These are phyloP conservation scores for Silene noctiflora DNA, from an alignment of 179 eudicot species.

Conservation along the genomic window DNA sequence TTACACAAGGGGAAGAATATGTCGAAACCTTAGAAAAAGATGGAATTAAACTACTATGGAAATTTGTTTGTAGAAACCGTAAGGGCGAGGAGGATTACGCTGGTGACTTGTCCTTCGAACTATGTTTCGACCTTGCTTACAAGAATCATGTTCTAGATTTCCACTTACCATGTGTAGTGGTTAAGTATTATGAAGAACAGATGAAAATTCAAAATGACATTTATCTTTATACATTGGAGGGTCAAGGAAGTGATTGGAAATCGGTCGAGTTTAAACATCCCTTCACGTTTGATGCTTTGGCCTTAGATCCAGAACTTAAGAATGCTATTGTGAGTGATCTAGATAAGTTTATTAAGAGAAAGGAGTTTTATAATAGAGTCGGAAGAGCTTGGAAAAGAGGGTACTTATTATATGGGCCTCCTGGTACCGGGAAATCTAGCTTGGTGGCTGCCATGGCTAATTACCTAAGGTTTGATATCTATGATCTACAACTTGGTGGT, in stretches of 20 bases:
- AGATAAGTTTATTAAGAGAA: conserved; percentile 29
- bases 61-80: background rate
- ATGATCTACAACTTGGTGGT: conserved; percentile 36
- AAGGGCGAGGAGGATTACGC: background rate
- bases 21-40: background rate
- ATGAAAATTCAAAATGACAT: conserved; percentile 16
- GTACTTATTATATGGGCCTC: conserved; percentile 39
- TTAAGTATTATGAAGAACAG: conserved; percentile 22
- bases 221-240: conserved; percentile 26
- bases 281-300: conserved; percentile 31
- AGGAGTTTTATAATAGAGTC: conserved; percentile 30
- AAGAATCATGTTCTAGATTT: conserved; percentile 20
- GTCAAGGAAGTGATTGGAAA: background rate
- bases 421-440: conserved; percentile 17
- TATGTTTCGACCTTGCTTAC: conserved; percentile 29
- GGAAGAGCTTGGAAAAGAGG: conserved; percentile 46
- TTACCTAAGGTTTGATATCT: conserved; percentile 32
- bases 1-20: conserved; percentile 15
- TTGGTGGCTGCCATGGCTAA: conserved; percentile 42
- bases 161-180: conserved; percentile 28
- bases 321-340: conserved; percentile 27
- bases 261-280: conserved; percentile 28
- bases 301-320: conserved; percentile 27
- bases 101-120: conserved; percentile 14
- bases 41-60: background rate